Percentiles rank a stretch among this genome's conserved stretches.
Evolutionary conservation across 257 asterid genomes (phyloP).

Genomic region (Solanum okadae): DNA sequence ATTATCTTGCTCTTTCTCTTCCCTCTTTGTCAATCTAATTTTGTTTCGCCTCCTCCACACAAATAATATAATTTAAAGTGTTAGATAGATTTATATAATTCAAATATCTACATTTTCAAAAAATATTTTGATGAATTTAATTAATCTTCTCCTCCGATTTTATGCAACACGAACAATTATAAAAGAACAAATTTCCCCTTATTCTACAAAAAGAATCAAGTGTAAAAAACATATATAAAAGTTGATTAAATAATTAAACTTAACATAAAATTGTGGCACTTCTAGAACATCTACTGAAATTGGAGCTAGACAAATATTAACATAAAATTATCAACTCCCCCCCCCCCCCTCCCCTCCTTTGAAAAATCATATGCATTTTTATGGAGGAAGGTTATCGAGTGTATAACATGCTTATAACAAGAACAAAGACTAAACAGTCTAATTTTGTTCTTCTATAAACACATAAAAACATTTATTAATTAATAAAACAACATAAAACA

Average conservation of each 20-base stretch:
- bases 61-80: too few relatives aligned
- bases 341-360: fast-evolving
- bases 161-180: background rate
- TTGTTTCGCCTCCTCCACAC: background rate
- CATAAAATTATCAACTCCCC: background rate
- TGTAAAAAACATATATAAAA: background rate
- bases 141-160: background rate
- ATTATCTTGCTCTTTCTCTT: background rate
- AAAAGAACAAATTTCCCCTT: background rate
- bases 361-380: too few relatives aligned
- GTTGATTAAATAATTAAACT: background rate
- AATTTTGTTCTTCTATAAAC: too few relatives aligned
- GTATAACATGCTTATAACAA: background rate
- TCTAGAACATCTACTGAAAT: background rate
- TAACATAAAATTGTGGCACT: background rate
- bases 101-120: background rate
- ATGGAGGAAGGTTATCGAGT: background rate
- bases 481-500: background rate
- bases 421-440: too few relatives aligned
- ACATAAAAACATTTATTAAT: too few relatives aligned
- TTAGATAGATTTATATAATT: too few relatives aligned
- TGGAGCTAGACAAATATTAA: background rate
- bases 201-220: background rate
- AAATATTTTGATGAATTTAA: too few relatives aligned
- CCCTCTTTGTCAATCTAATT: background rate